Conservation (phyloP, 306 rosid genomes). For the Lotus japonicus region DNA sequence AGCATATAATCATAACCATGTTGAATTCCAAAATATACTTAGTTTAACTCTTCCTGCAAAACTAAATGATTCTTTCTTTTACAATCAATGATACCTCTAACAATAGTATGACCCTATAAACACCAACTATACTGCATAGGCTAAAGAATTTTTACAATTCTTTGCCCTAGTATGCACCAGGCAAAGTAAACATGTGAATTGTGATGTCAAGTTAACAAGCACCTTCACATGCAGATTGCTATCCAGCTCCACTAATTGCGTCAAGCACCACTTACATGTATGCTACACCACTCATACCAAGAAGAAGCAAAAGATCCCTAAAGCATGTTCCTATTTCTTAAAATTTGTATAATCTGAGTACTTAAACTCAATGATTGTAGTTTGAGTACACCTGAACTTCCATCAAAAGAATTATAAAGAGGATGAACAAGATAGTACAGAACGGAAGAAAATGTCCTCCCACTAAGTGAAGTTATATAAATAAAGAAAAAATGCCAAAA, state of each 20-base stretch:
- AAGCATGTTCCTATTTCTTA: not conserved
- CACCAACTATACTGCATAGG: not conserved
- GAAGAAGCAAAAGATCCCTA: not conserved
- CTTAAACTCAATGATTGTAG: not conserved
- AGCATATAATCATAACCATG: not conserved
- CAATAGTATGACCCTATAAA: not conserved
- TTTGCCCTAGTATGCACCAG: not conserved
- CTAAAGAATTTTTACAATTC: not conserved
- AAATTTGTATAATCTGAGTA: not conserved
- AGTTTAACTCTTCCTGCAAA: conserved; percentile 3
- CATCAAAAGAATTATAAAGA: not conserved
- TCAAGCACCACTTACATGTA: not conserved
- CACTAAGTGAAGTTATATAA: not conserved
- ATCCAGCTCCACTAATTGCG: not conserved
- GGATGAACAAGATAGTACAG: not conserved
- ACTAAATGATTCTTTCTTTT: conserved; percentile 6
- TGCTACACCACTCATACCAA: not conserved
- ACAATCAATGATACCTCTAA: not conserved
- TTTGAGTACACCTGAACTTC: not conserved
- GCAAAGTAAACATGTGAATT: not conserved
- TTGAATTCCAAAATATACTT: not conserved
- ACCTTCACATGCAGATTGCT: not conserved
- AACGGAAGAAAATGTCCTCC: not conserved
- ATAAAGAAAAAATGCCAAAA: not conserved
- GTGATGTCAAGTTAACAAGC: not conserved